Percentiles rank a stretch among this genome's conserved stretches.
Evolutionary conservation across 2,329 filamentous ascomycete genomes (phyloP).

Genomic region (Penicillium oxalicum): DNA sequence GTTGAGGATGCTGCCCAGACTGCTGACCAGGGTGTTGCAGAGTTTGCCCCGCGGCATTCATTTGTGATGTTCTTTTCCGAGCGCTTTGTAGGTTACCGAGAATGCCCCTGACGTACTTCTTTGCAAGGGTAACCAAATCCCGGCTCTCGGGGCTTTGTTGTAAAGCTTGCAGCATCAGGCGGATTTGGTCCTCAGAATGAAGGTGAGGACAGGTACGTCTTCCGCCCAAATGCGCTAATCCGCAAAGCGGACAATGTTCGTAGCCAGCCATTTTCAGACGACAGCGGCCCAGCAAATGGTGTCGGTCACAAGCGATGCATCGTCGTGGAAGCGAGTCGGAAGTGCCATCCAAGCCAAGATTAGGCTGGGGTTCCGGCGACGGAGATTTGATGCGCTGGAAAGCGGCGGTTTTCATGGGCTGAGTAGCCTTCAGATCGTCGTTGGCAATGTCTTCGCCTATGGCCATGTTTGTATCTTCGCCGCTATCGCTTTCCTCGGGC

Average conservation of each 20-base stretch:
- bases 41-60: neutral
- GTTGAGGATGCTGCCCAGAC: neutral
- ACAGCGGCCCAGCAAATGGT: slow-evolving; percentile 56
- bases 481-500: slow-evolving; percentile 23
- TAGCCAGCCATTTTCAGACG: slow-evolving; percentile 54
- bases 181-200: slow-evolving; percentile 56
- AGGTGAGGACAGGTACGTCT: slow-evolving; percentile 57
- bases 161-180: slow-evolving; percentile 58
- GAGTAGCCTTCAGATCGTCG: slow-evolving; percentile 6
- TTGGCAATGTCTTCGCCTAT: slow-evolving; percentile 3
- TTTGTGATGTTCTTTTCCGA: slow-evolving; percentile 23
- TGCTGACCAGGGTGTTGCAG: neutral
- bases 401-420: slow-evolving; percentile 23
- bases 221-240: slow-evolving; percentile 55
- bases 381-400: slow-evolving; percentile 35
- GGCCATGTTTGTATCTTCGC: slow-evolving; percentile 4
- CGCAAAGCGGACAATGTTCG: slow-evolving; percentile 60
- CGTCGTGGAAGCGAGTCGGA: slow-evolving; percentile 7
- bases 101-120: slow-evolving; percentile 52
- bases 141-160: slow-evolving; percentile 53
- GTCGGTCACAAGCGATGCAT: slow-evolving; percentile 51
- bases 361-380: neutral
- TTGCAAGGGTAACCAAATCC: slow-evolving; percentile 49
- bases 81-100: slow-evolving; percentile 53
- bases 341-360: slow-evolving; percentile 16